Evolutionary conservation across 1,284 basidiomycete genomes (phyloP).

Genomic region (Mixia osmundae): DNA sequence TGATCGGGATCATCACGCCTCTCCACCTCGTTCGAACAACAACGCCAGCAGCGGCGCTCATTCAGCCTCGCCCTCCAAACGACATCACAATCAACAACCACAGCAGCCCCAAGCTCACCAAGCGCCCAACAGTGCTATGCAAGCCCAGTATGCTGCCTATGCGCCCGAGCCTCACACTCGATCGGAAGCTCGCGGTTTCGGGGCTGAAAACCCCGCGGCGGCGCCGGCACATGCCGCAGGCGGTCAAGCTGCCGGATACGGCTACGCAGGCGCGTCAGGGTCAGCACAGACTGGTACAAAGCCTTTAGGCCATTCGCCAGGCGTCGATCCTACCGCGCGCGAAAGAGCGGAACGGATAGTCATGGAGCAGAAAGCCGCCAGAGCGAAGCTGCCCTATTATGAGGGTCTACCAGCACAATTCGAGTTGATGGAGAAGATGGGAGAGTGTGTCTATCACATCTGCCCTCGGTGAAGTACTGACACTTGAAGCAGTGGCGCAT

Average conservation of each 20-base stretch:
- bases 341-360: conserved; percentile 40
- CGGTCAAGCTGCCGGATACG: background rate
- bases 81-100: background rate
- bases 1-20: no score
- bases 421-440: conserved; percentile 72
- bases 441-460: conserved; percentile 40
- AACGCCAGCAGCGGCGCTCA: no score
- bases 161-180: conserved; percentile 7
- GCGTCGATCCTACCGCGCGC: background rate
- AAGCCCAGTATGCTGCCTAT: conserved; percentile 8
- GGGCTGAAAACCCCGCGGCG: conserved; percentile 8
- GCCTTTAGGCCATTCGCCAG: background rate
- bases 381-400: conserved; percentile 53
- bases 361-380: conserved; percentile 47
- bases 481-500: conserved; percentile 46
- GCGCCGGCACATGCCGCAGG: background rate
- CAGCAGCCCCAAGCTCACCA: conserved; percentile 1
- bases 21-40: no score
- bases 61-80: no score
- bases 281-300: background rate
- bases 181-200: conserved; percentile 5
- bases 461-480: conserved; percentile 10
- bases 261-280: background rate
- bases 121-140: conserved; percentile 7
- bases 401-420: conserved; percentile 39